Percentiles rank a stretch among this genome's conserved stretches.
These are phyloP conservation scores for Myriosclerotinia curreyana DNA, from an alignment of 2,329 filamentous ascomycete genomes.

Conservation along the genomic window DNA sequence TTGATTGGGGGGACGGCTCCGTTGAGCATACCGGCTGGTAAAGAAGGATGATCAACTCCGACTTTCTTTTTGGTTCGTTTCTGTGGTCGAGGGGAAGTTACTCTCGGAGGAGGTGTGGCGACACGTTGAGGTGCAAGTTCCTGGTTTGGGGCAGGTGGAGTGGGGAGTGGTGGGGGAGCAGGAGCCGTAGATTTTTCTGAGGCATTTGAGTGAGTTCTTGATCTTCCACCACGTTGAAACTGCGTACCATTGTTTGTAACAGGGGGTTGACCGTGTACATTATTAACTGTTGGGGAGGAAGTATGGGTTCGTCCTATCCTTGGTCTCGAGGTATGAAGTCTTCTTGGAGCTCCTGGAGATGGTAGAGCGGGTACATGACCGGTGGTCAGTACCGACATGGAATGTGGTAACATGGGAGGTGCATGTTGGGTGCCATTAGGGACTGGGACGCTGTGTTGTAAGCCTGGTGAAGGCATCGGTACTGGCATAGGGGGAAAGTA, in stretches of 20 bases:
- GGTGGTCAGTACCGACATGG: constrained; percentile 77
- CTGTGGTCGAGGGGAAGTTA: constrained; percentile 47
- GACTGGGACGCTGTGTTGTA: constrained; percentile 34
- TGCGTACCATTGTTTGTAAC: constrained; percentile 36
- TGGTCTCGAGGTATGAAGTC: constrained; percentile 57
- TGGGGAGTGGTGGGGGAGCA: constrained; percentile 49
- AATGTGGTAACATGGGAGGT: constrained; percentile 48
- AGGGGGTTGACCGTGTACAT: constrained; percentile 33
- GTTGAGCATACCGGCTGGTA: constrained; percentile 68
- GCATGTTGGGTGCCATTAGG: constrained; percentile 33
- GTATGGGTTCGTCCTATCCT: constrained; percentile 70
- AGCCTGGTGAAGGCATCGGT: constrained; percentile 37
- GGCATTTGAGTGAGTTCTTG: constrained; percentile 49
- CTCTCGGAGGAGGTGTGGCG: constrained; percentile 47
- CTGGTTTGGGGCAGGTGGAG: constrained; percentile 54
- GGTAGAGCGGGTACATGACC: constrained; percentile 78
- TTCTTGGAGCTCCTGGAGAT: constrained; percentile 69
- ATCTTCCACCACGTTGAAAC: constrained; percentile 42
- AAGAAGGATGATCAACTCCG: constrained; percentile 44
- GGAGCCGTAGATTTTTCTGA: constrained; percentile 40
- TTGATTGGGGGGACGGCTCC: constrained; percentile 91
- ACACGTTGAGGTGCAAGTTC: constrained; percentile 43
- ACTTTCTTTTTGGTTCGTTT: constrained; percentile 50
- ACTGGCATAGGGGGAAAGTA: constrained; percentile 76
- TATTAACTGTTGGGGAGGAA: constrained; percentile 71